phyloP scores from a whole-genome alignment of 768 basidiomycete species.

The Kwoniella heveanensis region DNA sequence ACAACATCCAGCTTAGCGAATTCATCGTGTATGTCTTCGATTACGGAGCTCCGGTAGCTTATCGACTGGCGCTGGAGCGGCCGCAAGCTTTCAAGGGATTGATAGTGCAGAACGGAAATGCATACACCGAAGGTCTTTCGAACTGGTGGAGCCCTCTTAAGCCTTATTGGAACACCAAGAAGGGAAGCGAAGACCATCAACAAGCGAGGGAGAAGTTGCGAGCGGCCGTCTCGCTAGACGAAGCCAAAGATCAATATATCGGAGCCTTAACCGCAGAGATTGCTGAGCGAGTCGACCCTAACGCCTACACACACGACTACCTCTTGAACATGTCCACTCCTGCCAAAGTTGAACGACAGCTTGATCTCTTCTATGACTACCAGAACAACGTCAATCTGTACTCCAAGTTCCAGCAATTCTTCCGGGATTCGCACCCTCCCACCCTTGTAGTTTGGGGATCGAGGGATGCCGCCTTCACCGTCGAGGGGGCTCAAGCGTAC shows the following conservation, averaged over 20 bases:
- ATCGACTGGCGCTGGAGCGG: slow-evolving; percentile 57
- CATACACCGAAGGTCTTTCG: slow-evolving; percentile 60
- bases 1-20: slow-evolving; percentile 57
- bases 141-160: slow-evolving; percentile 55
- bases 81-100: slow-evolving; percentile 59
- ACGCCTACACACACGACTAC: slow-evolving; percentile 59
- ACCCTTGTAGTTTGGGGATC: slow-evolving; percentile 62
- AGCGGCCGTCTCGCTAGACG: background rate
- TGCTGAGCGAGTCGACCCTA: slow-evolving; percentile 51
- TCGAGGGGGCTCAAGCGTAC: slow-evolving; percentile 60
- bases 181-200: slow-evolving; percentile 8
- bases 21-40: slow-evolving; percentile 62
- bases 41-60: slow-evolving; percentile 58
- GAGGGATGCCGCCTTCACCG: slow-evolving; percentile 60
- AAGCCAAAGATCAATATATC: slow-evolving; percentile 9
- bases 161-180: slow-evolving; percentile 23
- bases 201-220: background rate
- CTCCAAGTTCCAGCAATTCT: slow-evolving; percentile 60
- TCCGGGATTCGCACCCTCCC: slow-evolving; percentile 58
- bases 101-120: slow-evolving; percentile 62
- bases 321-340: slow-evolving; percentile 54
- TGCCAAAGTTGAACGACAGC: slow-evolving; percentile 59
- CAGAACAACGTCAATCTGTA: slow-evolving; percentile 59
- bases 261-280: slow-evolving; percentile 47
- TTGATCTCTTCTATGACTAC: slow-evolving; percentile 60